Conservation (phyloP, 2,329 filamentous ascomycete genomes). For the Hypoxylon sp. region DNA sequence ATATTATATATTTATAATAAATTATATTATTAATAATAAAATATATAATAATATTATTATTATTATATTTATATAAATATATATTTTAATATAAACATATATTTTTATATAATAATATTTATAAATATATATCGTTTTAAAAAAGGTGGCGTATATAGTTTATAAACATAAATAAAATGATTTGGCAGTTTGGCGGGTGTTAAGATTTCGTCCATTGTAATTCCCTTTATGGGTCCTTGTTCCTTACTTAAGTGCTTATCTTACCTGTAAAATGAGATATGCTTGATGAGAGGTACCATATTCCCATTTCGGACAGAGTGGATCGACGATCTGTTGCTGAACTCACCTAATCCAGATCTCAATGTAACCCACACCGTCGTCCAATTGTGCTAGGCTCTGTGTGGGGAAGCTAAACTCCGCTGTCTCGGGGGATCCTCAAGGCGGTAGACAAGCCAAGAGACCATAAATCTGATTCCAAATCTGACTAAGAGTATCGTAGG, state of each 20-base stretch:
- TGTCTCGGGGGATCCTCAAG: slow-evolving; percentile 6
- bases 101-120: too few species aligned
- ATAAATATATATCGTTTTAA: too few species aligned
- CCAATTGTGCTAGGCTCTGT: slow-evolving; percentile 9
- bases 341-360: slow-evolving; percentile 16
- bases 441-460: slow-evolving; percentile 4
- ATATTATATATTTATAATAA: too few species aligned
- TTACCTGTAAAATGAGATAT: slow-evolving; percentile 28
- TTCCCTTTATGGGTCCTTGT: slow-evolving; percentile 6
- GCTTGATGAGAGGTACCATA: slow-evolving; percentile 30
- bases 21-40: too few species aligned
- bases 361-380: slow-evolving; percentile 11
- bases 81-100: too few species aligned
- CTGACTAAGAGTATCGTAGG: slow-evolving; percentile 3
- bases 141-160: too few species aligned
- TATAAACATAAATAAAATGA: too few species aligned
- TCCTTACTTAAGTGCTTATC: slow-evolving; percentile 33
- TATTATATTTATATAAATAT: too few species aligned
- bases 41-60: too few species aligned
- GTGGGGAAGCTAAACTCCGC: neutral
- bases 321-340: slow-evolving; percentile 7
- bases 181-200: too few species aligned
- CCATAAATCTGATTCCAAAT: slow-evolving; percentile 19
- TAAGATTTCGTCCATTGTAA: too few species aligned
- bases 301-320: slow-evolving; percentile 30